Conservation (phyloP, 129 eudicot genomes). For the Cynara cardunculus region DNA sequence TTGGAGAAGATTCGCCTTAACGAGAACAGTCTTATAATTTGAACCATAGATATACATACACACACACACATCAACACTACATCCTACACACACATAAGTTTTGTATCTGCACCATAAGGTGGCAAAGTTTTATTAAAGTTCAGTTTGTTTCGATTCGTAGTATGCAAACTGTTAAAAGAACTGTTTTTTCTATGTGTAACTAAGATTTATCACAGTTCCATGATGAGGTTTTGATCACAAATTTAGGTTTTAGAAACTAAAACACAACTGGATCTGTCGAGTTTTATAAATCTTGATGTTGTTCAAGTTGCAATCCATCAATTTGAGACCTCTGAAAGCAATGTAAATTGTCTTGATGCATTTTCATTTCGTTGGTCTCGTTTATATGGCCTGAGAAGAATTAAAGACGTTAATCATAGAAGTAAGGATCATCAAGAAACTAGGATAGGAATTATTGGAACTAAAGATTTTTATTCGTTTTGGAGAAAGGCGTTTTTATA, state of each 20-base stretch:
- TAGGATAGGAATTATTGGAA: conserved; percentile 7
- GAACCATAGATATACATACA: too few relatives aligned
- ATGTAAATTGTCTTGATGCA: not conserved
- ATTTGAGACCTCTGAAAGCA: not conserved
- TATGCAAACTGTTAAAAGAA: not conserved
- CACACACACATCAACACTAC: too few relatives aligned
- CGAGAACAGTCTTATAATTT: too few relatives aligned
- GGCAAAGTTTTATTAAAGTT: not conserved
- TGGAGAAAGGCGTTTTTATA: not conserved
- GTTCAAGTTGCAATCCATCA: not conserved
- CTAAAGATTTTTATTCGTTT: not conserved
- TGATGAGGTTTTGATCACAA: not conserved
- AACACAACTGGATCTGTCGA: not conserved
- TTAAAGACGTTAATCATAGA: not conserved
- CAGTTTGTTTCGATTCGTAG: too few relatives aligned
- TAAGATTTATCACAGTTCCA: not conserved
- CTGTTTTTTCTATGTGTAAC: not conserved
- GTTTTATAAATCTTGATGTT: not conserved
- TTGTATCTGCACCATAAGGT: not conserved
- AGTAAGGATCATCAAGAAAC: not conserved
- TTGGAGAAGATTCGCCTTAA: not conserved
- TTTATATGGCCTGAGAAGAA: not conserved
- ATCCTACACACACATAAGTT: not conserved
- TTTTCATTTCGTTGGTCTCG: not conserved
- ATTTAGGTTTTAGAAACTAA: not conserved